Evolutionary conservation across 495 filamentous ascomycete genomes (phyloP), one percentile per base, ranked within the genome.

Genomic region (Delitschia confertaspora): DNA sequence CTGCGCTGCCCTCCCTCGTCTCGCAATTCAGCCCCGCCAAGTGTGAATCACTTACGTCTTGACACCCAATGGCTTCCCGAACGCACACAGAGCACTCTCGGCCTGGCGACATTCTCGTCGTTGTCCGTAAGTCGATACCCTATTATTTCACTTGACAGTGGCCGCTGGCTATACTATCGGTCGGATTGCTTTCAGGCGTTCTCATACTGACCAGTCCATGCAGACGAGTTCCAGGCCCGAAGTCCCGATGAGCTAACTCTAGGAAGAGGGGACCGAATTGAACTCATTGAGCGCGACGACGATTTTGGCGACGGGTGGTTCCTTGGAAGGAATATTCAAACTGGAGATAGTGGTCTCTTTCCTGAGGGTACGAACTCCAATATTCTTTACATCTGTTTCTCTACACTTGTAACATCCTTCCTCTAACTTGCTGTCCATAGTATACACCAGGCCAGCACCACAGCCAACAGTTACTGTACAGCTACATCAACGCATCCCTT

Each of bases 251-350:
- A 99, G 67, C 74, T 99, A 55, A 91, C 72, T 51, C 69, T 99
- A 54, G 68, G 72, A 24, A 91, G 87, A 50, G 87, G 87, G 46
- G 88, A 95, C 55, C 80, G 83, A 22, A 85, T 99, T 38, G 80
- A 93, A 66, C 67, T 99, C 43, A 77, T 95, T 29, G 91, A 96
- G 61, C 76, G 93, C 48, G 89, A 96, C 62, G 89, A 96, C 60
- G 93, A 94, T 54, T 99, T 95, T 63, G 84, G 84, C 37, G 93
- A 99, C 68, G 93, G 91, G 40, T 99, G 93, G 93, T 99, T 85
- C 66, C 64, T 95, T 51, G 93, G 93, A 20, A 79, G 80, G 58
- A 85, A 94, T 61, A 47, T 81, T 50, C 66, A 72, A 35, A 87
- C 80, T 56, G 78, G 74, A 24, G 77, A 77, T 49, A 89, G 73